phyloP scores from a whole-genome alignment of 2,329 filamentous ascomycete genomes.

The Sporothrix dimorphospora region DNA sequence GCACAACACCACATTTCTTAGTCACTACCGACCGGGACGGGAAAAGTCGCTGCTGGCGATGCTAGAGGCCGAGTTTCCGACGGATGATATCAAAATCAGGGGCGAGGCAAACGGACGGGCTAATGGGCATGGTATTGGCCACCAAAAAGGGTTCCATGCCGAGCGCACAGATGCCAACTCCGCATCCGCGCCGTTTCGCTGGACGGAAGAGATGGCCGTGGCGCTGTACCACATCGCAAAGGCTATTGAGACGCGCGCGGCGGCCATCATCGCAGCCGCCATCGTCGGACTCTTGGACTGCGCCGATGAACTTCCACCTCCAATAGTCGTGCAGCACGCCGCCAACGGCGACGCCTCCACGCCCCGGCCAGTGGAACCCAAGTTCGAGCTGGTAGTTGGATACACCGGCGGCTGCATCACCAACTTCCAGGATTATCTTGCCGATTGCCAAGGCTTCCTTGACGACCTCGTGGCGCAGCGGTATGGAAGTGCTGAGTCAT shows the following conservation, averaged over 20 bases:
- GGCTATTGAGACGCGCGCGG: slow-evolving; percentile 71
- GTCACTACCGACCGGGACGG: slow-evolving; percentile 64
- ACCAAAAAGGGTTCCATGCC: background rate
- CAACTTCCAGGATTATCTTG: slow-evolving; percentile 75
- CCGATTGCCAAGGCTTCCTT: slow-evolving; percentile 70
- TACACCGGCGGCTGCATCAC: slow-evolving; percentile 81
- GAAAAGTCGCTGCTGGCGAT: slow-evolving; percentile 48
- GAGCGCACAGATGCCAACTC: background rate
- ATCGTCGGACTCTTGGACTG: slow-evolving; percentile 70
- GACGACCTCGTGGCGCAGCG: slow-evolving; percentile 55
- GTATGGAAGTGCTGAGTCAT: slow-evolving; percentile 37
- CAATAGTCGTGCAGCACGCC: slow-evolving; percentile 2
- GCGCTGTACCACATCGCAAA: slow-evolving; percentile 69
- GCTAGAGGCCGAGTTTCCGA: slow-evolving; percentile 58
- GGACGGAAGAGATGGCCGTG: slow-evolving; percentile 63
- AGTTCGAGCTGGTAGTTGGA: slow-evolving; percentile 68
- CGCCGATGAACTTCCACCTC: slow-evolving; percentile 64
- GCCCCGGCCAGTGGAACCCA: background rate
- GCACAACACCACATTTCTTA: slow-evolving; percentile 73
- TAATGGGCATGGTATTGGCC: background rate
- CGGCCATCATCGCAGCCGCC: slow-evolving; percentile 73
- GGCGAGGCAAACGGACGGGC: background rate
- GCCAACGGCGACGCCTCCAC: slow-evolving; percentile 27
- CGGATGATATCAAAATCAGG: slow-evolving; percentile 28
- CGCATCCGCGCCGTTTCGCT: slow-evolving; percentile 54